Base-by-base conservation (phyloP, 2,329 filamentous ascomycete genomes). In the Ascochyta viciae-villosae region DNA sequence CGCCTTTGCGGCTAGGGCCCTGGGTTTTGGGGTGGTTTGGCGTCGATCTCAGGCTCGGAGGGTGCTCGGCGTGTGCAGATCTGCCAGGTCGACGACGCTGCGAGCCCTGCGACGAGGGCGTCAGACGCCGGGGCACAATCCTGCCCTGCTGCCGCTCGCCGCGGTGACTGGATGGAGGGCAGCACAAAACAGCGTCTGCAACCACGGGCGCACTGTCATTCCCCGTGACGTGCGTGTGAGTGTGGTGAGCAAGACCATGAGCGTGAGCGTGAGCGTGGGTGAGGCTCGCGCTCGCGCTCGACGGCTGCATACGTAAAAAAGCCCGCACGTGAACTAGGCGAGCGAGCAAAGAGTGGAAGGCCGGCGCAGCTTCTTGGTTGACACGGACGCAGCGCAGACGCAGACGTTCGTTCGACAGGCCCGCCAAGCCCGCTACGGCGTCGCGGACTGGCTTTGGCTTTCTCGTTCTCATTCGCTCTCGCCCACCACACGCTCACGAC, bases 1-100 rank as follows among this genome's bases (percentile, higher is more conserved):
- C 39, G 13, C 45, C 27, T 44, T 50, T 54, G 24, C 47, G 53
- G 52, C 49, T 54, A 57, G 57, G 35, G 52, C 40, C 7, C 23
- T 50, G 41, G 40, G 39, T 45, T 35, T 55, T 45, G 16, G 45
- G 43, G 40, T 22, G 52, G 34, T 33, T 45, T 34, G 34, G 49
- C 45, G 52, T 47, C 61, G 61, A 61, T 59, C 58, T 49, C 12
- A 29, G 33, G 46, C 27, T 50, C 58, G 52, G 60, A 47, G 41
- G 39, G 45, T 53, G 26, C 53, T 57, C 54, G 60, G 60, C 57
- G 51, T 31, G 49, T 40, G 41, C 44, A 31, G 53, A 58, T 62
- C 51, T 51, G 55, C 54, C 40, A 45, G 50, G 35, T 24, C 29
- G 44, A 42, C 29, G 43, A 29, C 23, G 37, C 16, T 40, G 37